Percentiles rank a stretch among this genome's conserved stretches.
phyloP scores from a whole-genome alignment of 2,329 filamentous ascomycete genomes.

The Fusarium verticillioides region DNA sequence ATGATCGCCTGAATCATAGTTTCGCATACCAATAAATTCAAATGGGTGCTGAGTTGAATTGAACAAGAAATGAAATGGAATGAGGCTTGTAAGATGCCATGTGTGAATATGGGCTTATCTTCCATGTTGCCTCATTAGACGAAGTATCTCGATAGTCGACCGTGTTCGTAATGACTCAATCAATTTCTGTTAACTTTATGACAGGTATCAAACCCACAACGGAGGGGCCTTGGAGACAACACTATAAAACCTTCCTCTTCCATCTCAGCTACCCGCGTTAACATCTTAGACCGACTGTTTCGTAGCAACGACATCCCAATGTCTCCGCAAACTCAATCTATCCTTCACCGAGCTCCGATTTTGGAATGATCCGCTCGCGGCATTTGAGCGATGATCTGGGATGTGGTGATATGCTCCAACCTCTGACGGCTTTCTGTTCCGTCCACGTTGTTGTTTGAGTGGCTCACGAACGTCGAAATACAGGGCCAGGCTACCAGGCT shows the following conservation, averaged over 20 bases:
- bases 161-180: neutral
- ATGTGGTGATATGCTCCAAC: slow-evolving; percentile 21
- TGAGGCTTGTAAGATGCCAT: neutral
- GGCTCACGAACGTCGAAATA: slow-evolving; percentile 31
- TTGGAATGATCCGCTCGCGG: slow-evolving; percentile 27
- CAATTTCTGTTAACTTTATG: neutral
- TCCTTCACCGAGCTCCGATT: slow-evolving; percentile 29
- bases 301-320: slow-evolving; percentile 5
- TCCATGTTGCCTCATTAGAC: neutral
- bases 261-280: slow-evolving; percentile 18
- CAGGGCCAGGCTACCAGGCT: slow-evolving; percentile 5
- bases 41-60: neutral
- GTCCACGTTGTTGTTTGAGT: slow-evolving; percentile 45
- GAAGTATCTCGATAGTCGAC: neutral
- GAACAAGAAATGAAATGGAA: neutral
- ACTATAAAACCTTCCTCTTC: slow-evolving; percentile 15
- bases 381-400: slow-evolving; percentile 6
- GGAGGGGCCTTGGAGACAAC: neutral
- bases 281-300: slow-evolving; percentile 24
- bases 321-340: slow-evolving; percentile 12
- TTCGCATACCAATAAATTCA: neutral
- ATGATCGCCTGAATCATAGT: neutral
- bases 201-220: neutral
- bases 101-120: neutral
- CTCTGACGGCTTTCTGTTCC: slow-evolving; percentile 26